Conservation (phyloP, 2,329 filamentous ascomycete genomes). For the Ilyonectria destructans region DNA sequence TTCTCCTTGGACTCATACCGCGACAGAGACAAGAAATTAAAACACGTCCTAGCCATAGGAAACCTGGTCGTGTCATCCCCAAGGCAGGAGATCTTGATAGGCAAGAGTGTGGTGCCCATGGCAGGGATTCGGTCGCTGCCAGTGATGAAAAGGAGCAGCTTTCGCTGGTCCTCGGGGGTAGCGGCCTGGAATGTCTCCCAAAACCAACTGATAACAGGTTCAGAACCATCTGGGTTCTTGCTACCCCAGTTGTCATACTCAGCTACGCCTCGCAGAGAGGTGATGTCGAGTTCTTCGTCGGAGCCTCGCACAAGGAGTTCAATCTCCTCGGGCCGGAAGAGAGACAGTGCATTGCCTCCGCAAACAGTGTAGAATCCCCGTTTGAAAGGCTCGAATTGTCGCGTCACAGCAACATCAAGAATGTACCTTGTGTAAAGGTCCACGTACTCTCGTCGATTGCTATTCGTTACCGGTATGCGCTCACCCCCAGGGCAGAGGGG, state of each 20-base stretch:
- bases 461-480: constrained; percentile 83
- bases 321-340: constrained; percentile 93
- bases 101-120: constrained; percentile 85
- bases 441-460: constrained; percentile 89
- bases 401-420: constrained; percentile 82
- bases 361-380: constrained; percentile 95
- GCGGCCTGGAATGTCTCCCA: constrained; percentile 86
- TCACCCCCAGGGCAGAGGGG: constrained; percentile 84
- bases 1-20: constrained; percentile 78
- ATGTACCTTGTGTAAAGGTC: constrained; percentile 87
- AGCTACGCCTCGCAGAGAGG: constrained; percentile 82
- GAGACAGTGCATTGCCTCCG: constrained; percentile 87
- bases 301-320: constrained; percentile 89
- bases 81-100: constrained; percentile 83
- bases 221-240: constrained; percentile 69
- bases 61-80: constrained; percentile 83
- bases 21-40: constrained; percentile 87
- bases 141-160: constrained; percentile 88
- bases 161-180: constrained; percentile 78
- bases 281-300: constrained; percentile 86
- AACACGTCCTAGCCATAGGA: constrained; percentile 91
- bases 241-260: constrained; percentile 86
- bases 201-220: constrained; percentile 86
- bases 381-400: constrained; percentile 95
- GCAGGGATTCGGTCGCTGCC: constrained; percentile 93